Conservation (phyloP, 2,329 filamentous ascomycete genomes). For the Daldinia sp. region DNA sequence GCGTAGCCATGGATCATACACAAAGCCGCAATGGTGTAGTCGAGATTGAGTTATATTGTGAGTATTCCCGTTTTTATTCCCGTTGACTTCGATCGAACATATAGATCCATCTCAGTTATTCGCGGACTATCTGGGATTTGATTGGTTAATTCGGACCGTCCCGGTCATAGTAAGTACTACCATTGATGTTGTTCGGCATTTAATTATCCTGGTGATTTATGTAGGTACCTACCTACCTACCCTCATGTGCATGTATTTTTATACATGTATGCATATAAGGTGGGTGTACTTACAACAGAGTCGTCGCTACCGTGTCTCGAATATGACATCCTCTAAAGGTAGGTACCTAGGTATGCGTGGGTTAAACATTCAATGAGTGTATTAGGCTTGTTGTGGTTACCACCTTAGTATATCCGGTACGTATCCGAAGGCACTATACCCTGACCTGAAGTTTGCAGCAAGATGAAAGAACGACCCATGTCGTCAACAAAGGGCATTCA, state of each 20-base stretch:
- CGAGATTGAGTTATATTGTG: constrained; percentile 4
- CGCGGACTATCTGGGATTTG: background rate
- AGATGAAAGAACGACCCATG: constrained; percentile 24
- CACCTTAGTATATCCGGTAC: constrained; percentile 11
- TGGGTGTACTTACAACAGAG: background rate
- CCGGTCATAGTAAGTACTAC: constrained; percentile 22
- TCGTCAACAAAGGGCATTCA: constrained; percentile 27
- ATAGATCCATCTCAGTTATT: constrained; percentile 4
- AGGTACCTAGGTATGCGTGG: background rate
- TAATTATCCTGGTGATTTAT: constrained; percentile 8
- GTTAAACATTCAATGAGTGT: background rate
- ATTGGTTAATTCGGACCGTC: constrained; percentile 20
- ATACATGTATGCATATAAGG: background rate
- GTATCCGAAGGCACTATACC: constrained; percentile 30
- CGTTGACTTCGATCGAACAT: background rate
- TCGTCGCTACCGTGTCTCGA: background rate
- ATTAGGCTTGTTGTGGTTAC: background rate
- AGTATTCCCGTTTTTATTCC: constrained; percentile 13
- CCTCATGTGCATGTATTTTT: background rate
- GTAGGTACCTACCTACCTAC: background rate
- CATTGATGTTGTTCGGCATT: constrained; percentile 23
- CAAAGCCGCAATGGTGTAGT: constrained; percentile 7
- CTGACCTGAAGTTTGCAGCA: constrained; percentile 19
- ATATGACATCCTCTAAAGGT: background rate
- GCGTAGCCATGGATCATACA: constrained; percentile 5